Conservation (phyloP, 2,329 filamentous ascomycete genomes). For the Aspergillus clavatus region DNA sequence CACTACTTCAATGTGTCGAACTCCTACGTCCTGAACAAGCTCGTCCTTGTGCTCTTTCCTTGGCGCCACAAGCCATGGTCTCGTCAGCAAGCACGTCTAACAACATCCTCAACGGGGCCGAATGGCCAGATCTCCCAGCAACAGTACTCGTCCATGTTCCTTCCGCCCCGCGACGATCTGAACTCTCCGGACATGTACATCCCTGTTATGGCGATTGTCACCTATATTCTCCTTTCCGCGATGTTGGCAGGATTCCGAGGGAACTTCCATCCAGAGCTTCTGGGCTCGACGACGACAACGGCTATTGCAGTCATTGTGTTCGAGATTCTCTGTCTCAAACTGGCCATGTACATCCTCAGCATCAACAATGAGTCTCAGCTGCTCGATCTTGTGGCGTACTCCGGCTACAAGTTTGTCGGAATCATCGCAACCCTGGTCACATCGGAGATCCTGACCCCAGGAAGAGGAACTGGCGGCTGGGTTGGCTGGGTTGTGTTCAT, state of each 20-base stretch:
- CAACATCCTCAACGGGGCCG: slow-evolving; percentile 35
- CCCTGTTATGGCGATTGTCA: slow-evolving; percentile 94
- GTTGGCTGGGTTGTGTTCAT: slow-evolving; percentile 82
- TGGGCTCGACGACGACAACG: slow-evolving; percentile 82
- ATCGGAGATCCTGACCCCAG: slow-evolving; percentile 70
- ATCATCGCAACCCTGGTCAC: slow-evolving; percentile 84
- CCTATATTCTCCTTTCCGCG: slow-evolving; percentile 91
- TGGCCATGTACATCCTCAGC: slow-evolving; percentile 87
- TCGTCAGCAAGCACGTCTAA: slow-evolving; percentile 65
- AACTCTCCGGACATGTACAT: slow-evolving; percentile 99
- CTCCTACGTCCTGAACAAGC: slow-evolving; percentile 89
- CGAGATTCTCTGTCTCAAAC: slow-evolving; percentile 84
- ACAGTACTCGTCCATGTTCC: slow-evolving; percentile 57
- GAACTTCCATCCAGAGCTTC: slow-evolving; percentile 86
- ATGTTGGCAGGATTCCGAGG: slow-evolving; percentile 84
- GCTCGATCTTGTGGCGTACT: slow-evolving; percentile 90
- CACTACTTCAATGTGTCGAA: slow-evolving; percentile 99
- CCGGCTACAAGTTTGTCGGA: slow-evolving; percentile 97
- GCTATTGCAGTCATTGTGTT: slow-evolving; percentile 77
- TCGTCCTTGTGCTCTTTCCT: slow-evolving; percentile 89
- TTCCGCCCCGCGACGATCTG: slow-evolving; percentile 89
- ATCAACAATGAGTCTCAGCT: slow-evolving; percentile 94
- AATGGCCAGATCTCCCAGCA: slow-evolving; percentile 61
- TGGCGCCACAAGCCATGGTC: slow-evolving; percentile 99
- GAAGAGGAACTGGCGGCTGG: slow-evolving; percentile 80